Conservation (phyloP, 1,139 yeast species). For the Saccharomyces pastorianus region DNA sequence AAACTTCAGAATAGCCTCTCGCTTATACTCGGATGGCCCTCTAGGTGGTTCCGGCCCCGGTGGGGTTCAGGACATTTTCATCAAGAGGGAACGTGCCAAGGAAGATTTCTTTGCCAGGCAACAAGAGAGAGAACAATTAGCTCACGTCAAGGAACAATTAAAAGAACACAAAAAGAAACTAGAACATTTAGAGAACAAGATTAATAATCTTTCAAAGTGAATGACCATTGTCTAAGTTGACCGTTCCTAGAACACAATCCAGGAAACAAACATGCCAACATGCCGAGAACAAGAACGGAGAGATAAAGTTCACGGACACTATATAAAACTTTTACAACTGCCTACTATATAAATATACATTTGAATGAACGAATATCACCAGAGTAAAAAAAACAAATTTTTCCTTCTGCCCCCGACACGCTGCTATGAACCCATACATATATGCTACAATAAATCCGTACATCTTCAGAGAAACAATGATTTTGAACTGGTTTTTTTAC, state of each 20-base stretch:
- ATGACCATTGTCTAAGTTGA: background rate
- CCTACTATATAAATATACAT: conserved; percentile 1
- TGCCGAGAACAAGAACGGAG: background rate
- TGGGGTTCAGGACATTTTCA: conserved; percentile 44
- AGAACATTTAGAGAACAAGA: conserved; percentile 33
- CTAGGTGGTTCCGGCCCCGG: conserved; percentile 47
- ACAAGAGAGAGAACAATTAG: conserved; percentile 57
- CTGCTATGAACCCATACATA: background rate
- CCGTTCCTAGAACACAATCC: background rate
- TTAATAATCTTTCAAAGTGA: conserved; percentile 19
- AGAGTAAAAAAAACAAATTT: background rate
- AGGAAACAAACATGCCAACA: background rate
- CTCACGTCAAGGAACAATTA: conserved; percentile 43
- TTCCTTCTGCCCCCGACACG: background rate
- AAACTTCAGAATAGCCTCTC: conserved; percentile 29
- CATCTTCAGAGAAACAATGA: background rate
- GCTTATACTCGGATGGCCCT: conserved; percentile 44
- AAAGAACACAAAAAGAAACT: conserved; percentile 42
- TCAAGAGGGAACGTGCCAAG: conserved; percentile 62
- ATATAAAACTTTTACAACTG: background rate
- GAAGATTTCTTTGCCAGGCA: conserved; percentile 57
- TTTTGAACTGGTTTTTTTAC: background rate
- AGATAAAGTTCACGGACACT: background rate
- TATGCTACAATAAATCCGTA: background rate
- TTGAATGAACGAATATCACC: background rate